Base-by-base conservation (phyloP, 768 basidiomycete genomes). In the Gymnopilus dilepis region DNA sequence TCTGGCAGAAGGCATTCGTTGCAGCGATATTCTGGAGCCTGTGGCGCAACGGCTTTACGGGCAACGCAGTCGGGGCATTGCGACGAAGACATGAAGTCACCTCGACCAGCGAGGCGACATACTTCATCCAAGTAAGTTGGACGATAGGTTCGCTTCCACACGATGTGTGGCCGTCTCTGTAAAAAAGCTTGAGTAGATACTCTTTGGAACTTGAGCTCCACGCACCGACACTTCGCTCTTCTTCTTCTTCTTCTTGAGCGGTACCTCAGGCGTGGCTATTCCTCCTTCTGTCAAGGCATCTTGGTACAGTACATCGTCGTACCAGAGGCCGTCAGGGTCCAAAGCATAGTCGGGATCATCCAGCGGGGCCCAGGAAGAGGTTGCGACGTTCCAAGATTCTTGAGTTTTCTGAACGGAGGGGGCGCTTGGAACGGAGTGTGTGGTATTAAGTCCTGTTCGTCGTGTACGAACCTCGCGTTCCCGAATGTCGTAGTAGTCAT, bases 11-110 rank as follows among this genome's bases (percentile, higher is more conserved):
- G 42, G 26, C 61, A 62, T 2, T 62, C 61, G 11, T 17, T 12
- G 31, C 61, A 62, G 33, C 54, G 45, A 40, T 62, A 58, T 26
- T 50, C 12, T 1, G 55, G 42, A 8, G 15, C 3, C 5, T 19
- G 31, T 3, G 47, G 38, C 0, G 28, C n/a, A n/a, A n/a, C 4
- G 1, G 26, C 28, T 13, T 34, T 19, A 12, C 50, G 47, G 12
- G 59, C 55, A 28, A 53, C 24, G 33, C 63, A 64, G 48, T 64
- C 63, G 1, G 59, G 59, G 26, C 63, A 64, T 13, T 47, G 24
- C 3, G 12, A n/a, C 5, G 31, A 30, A 8, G 15, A 12, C 11
- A 17, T 19, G 30, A 58, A 60, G 19, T 64, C 63, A 0, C 55
- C 63, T 9, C 59, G 47, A 12, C 63, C 63, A 5, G 48, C 47